Evolutionary conservation across 768 basidiomycete species (phyloP).

Genomic region (Tricholoma matsutake): DNA sequence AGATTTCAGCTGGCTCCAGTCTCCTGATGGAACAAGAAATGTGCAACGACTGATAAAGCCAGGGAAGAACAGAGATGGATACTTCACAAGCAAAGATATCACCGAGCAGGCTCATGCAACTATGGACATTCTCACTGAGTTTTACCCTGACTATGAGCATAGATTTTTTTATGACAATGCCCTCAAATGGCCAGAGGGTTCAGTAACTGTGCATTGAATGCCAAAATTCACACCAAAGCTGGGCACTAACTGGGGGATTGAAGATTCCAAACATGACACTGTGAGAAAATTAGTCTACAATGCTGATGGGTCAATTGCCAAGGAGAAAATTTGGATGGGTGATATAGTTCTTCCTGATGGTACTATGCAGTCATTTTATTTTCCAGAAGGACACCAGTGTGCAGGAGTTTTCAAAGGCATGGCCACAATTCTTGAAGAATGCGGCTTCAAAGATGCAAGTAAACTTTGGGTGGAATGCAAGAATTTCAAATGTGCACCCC

Average conservation of each 20-base stretch:
- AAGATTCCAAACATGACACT: neutral
- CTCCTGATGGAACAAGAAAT: neutral
- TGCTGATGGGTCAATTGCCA: neutral
- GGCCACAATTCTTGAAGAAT: neutral
- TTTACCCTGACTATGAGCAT: neutral
- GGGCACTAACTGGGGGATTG: too few species aligned
- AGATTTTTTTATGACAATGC: neutral
- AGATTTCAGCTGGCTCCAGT: neutral
- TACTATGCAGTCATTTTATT: neutral
- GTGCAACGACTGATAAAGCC: neutral
- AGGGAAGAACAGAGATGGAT: neutral
- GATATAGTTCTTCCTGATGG: neutral
- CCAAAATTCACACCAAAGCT: too few species aligned
- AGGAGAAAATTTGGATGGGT: neutral
- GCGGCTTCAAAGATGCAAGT: neutral
- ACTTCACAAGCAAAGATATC: neutral
- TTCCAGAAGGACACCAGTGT: neutral
- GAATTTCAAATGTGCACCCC: neutral
- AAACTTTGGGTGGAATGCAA: neutral
- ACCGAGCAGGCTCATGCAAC: neutral
- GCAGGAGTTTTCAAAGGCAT: neutral
- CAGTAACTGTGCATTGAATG: neutral
- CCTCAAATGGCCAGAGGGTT: neutral
- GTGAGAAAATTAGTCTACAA: neutral
- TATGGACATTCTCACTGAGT: neutral